phyloP scores from a whole-genome alignment of 2,329 filamentous ascomycete genomes.

The Curvularia eragrostidis region DNA sequence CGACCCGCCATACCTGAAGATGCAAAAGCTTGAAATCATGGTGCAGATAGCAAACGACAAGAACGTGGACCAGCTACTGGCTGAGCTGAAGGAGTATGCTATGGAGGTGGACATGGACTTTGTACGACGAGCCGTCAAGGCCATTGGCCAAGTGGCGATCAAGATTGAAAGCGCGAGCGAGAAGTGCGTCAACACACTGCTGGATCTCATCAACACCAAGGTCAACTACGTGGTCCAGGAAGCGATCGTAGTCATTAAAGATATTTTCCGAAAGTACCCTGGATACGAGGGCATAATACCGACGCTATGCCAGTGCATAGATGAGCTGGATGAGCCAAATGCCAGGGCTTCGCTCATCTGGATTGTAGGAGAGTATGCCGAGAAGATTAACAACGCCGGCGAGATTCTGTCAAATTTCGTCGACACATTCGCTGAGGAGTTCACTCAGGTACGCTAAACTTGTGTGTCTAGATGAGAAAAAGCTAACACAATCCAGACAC shows the following conservation, averaged over 20 bases:
- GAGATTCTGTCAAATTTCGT: constrained; percentile 92
- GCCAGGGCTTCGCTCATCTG: constrained; percentile 92
- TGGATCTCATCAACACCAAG: constrained; percentile 95
- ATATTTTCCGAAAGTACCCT: constrained; percentile 96
- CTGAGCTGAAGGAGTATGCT: constrained; percentile 96
- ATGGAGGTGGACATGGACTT: constrained; percentile 99
- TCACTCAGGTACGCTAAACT: constrained; percentile 73
- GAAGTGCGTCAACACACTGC: constrained; percentile 90
- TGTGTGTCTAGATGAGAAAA: no score
- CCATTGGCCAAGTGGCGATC: constrained; percentile 97
- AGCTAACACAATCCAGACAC: constrained; percentile 68
- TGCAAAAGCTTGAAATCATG: constrained; percentile 99
- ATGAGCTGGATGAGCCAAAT: constrained; percentile 93
- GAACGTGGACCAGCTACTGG: constrained; percentile 92
- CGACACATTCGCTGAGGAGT: constrained; percentile 93
- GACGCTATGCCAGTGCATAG: constrained; percentile 93
- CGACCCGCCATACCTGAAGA: constrained; percentile 95
- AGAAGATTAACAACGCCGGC: constrained; percentile 99
- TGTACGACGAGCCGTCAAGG: constrained; percentile 89
- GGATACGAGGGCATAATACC: constrained; percentile 98
- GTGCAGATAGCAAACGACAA: constrained; percentile 97
- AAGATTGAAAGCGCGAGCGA: constrained; percentile 96
- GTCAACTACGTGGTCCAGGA: constrained; percentile 99
- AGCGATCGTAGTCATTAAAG: constrained; percentile 98
- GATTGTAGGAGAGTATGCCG: constrained; percentile 98